phyloP scores from a whole-genome alignment of 2,329 filamentous ascomycete species.

The Aspergillus candidus region DNA sequence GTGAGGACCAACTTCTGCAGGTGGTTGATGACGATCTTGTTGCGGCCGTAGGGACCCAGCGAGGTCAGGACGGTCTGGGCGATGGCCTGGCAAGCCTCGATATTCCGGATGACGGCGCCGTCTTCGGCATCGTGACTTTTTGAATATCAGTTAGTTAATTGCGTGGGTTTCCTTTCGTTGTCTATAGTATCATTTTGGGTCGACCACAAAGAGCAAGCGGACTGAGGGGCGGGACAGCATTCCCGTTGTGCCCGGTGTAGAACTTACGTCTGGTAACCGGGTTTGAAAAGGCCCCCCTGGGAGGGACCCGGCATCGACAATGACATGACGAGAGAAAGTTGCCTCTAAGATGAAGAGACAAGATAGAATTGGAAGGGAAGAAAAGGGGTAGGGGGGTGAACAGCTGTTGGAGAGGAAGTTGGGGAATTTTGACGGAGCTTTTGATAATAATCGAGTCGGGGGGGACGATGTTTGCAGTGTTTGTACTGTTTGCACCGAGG shows the following conservation, averaged over 20 bases:
- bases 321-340: slow-evolving; percentile 61
- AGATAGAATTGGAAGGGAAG: slow-evolving; percentile 4
- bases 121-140: slow-evolving; percentile 95
- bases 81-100: slow-evolving; percentile 95
- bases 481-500: slow-evolving; percentile 37
- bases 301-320: slow-evolving; percentile 92
- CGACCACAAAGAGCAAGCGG: not conserved
- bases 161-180: not conserved
- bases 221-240: slow-evolving; percentile 6
- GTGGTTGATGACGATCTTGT: slow-evolving; percentile 99
- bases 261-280: slow-evolving; percentile 86
- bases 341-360: slow-evolving; percentile 12
- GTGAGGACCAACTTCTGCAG: slow-evolving; percentile 99
- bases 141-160: slow-evolving; percentile 13
- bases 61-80: slow-evolving; percentile 95
- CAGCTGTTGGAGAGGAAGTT: slow-evolving; percentile 22
- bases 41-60: slow-evolving; percentile 91
- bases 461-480: slow-evolving; percentile 26
- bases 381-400: slow-evolving; percentile 6
- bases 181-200: not conserved
- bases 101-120: slow-evolving; percentile 96
- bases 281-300: slow-evolving; percentile 89
- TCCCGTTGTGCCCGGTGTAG: slow-evolving; percentile 18
- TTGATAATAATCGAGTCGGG: not conserved
- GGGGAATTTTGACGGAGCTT: slow-evolving; percentile 35